Evolutionary conservation across 2,329 filamentous ascomycete genomes (phyloP).

Genomic region (Trichoderma sp.): DNA sequence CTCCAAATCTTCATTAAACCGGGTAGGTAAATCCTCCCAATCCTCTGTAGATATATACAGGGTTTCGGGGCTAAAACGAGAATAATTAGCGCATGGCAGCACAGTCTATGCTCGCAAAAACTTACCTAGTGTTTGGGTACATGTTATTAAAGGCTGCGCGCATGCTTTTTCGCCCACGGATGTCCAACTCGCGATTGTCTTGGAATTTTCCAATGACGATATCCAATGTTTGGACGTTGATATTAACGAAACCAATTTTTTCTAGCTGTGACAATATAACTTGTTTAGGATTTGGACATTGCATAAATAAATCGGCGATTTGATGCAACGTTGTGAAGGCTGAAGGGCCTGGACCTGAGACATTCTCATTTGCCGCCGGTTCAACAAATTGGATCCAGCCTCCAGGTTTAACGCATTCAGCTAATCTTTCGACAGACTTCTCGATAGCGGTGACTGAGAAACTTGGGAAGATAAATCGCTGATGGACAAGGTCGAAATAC

Average conservation of each 20-base stretch:
- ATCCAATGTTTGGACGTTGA: constrained; percentile 1
- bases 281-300: constrained; percentile 2
- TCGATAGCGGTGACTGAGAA: neutral
- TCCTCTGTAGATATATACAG: neutral
- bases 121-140: neutral
- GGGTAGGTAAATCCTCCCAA: neutral
- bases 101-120: neutral
- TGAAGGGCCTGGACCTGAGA: constrained; percentile 13
- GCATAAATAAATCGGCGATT: constrained; percentile 12
- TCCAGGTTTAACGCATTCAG: constrained; percentile 22
- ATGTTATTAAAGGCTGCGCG: constrained; percentile 15
- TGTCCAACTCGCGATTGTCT: constrained; percentile 1
- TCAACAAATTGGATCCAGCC: constrained; percentile 25
- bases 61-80: neutral
- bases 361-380: constrained; percentile 9
- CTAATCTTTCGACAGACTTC: neutral
- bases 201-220: constrained; percentile 20
- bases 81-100: neutral
- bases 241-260: neutral
- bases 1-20: constrained; percentile 9
- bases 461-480: constrained; percentile 22
- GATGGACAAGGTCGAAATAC: constrained; percentile 24
- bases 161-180: constrained; percentile 18
- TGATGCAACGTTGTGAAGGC: constrained; percentile 8
- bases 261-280: neutral